phyloP scores from a whole-genome alignment of 768 basidiomycete species.

The Steccherinum ochraceum region DNA sequence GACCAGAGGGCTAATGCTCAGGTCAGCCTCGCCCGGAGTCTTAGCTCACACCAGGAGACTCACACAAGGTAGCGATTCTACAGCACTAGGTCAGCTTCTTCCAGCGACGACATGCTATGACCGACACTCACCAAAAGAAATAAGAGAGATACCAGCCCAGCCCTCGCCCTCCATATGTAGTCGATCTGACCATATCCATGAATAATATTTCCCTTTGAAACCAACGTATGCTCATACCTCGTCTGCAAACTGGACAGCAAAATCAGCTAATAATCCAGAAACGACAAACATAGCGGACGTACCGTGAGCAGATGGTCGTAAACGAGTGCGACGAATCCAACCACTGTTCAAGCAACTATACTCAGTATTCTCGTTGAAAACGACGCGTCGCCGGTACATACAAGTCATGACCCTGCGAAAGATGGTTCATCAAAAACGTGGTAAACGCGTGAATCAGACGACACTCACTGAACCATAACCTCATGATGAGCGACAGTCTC shows the following conservation, averaged over 20 bases:
- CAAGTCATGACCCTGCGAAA: constrained; percentile 17
- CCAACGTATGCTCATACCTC: constrained; percentile 12
- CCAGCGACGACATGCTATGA: not conserved
- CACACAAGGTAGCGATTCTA: constrained; percentile 25
- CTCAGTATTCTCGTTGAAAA: not conserved
- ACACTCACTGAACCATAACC: constrained; percentile 20
- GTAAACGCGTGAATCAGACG: constrained; percentile 5
- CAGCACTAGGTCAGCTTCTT: not conserved
- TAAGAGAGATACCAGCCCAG: constrained; percentile 19
- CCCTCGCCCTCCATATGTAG: constrained; percentile 17
- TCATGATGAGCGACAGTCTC: constrained; percentile 16
- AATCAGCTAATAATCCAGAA: not conserved
- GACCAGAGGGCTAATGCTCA: constrained; percentile 20
- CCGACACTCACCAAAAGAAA: constrained; percentile 19
- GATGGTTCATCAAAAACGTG: constrained; percentile 10
- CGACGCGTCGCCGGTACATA: constrained; percentile 3
- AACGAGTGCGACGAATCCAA: constrained; percentile 19
- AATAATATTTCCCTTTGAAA: not conserved
- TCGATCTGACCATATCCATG: constrained; percentile 10
- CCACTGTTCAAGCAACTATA: constrained; percentile 15
- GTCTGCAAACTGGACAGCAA: constrained; percentile 13
- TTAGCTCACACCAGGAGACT: no score
- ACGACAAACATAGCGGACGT: not conserved
- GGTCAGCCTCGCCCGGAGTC: no score
- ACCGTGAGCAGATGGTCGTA: constrained; percentile 24